phyloP scores from a whole-genome alignment of 2,329 filamentous ascomycete genomes.

The Parafenestella ontariensis region DNA sequence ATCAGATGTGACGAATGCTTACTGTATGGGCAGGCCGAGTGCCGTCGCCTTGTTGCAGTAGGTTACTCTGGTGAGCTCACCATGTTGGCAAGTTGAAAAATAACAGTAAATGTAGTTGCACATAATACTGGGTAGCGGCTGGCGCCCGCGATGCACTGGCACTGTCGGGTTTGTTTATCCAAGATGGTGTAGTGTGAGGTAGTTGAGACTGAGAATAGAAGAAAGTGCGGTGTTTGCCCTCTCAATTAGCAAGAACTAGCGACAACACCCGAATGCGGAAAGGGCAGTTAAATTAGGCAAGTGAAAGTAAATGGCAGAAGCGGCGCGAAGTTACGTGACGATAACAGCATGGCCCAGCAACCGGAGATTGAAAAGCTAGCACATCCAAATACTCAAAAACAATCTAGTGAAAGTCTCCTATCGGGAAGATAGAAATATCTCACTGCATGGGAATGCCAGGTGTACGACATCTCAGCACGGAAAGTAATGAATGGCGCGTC shows the following conservation, averaged over 20 bases:
- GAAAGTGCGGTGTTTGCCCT: conserved; percentile 1
- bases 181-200: conserved; percentile 4
- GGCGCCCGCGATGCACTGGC: conserved; percentile 12
- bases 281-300: not conserved
- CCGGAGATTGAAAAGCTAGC: no score
- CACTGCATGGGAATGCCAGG: not conserved
- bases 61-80: conserved; percentile 34
- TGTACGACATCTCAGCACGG: not conserved
- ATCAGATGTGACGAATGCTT: not conserved
- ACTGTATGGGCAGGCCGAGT: conserved; percentile 28
- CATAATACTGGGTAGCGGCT: conserved; percentile 32
- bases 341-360: not conserved
- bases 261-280: conserved; percentile 12
- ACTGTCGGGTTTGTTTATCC: conserved; percentile 7
- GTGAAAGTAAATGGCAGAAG: not conserved
- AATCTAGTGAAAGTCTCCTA: no score
- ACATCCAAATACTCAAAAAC: no score
- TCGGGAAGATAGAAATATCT: no score
- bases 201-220: not conserved
- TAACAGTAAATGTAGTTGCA: conserved; percentile 46
- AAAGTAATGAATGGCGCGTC: not conserved
- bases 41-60: conserved; percentile 42
- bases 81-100: conserved; percentile 42
- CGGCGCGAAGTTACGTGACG: not conserved
- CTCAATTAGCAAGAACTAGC: conserved; percentile 1